phyloP scores from a whole-genome alignment of 495 filamentous ascomycete genomes.

The Xylaria curta region DNA sequence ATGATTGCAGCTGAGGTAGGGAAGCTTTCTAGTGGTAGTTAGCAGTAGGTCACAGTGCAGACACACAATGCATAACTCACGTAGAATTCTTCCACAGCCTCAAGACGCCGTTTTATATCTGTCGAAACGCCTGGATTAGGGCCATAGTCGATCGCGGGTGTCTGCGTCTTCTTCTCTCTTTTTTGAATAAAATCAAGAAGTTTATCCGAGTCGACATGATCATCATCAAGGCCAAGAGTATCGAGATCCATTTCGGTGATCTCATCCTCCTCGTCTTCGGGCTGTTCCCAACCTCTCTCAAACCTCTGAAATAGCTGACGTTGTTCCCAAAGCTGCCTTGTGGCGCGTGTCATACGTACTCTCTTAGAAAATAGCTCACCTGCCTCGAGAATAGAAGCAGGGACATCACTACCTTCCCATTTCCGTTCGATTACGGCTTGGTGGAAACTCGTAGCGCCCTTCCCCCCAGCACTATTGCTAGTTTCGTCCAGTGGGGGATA shows the following conservation, averaged over 20 bases:
- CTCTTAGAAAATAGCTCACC: slow-evolving; percentile 87
- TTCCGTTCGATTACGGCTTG: slow-evolving; percentile 76
- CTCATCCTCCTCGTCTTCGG: slow-evolving; percentile 50
- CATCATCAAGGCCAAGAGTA: slow-evolving; percentile 53
- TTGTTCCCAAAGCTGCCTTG: slow-evolving; percentile 94
- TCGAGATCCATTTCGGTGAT: slow-evolving; percentile 57
- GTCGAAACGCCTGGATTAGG: slow-evolving; percentile 56
- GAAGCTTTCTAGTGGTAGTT: slow-evolving; percentile 64
- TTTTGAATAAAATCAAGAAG: slow-evolving; percentile 43
- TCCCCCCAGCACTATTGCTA: slow-evolving; percentile 85
- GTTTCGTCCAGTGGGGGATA: slow-evolving; percentile 88
- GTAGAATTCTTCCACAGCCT: slow-evolving; percentile 82
- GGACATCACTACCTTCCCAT: slow-evolving; percentile 92
- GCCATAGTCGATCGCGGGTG: slow-evolving; percentile 56
- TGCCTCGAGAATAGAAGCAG: slow-evolving; percentile 92
- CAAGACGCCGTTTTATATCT: slow-evolving; percentile 68
- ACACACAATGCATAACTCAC: slow-evolving; percentile 58
- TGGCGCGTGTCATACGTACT: slow-evolving; percentile 87
- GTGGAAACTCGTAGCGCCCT: slow-evolving; percentile 77
- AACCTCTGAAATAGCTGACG: slow-evolving; percentile 88
- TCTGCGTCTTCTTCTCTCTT: slow-evolving; percentile 39
- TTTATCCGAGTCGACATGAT: slow-evolving; percentile 44
- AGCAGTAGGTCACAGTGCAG: slow-evolving; percentile 17
- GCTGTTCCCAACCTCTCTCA: slow-evolving; percentile 81
- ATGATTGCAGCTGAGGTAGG: slow-evolving; percentile 84